Evolutionary conservation across 352 stramenopile species (phyloP), one percentile per base, ranked within the genome.

Genomic region (Globisporangium acanthophoron): DNA sequence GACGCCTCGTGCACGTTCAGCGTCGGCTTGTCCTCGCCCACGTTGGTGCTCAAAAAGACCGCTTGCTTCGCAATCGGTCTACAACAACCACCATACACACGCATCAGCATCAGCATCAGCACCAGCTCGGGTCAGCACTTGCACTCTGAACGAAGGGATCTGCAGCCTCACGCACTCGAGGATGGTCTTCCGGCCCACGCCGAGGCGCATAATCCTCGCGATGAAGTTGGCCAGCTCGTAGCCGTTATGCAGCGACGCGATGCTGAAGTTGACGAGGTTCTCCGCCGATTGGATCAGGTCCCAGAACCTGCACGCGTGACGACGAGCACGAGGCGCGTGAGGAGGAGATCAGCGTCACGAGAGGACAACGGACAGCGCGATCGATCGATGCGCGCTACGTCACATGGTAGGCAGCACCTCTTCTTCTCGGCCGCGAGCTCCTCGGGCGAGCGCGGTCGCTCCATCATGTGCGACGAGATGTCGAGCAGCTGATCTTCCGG

Each of bases 261-360:
- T 77, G 29, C 74, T 73, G 62, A 91, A 91, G 51, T 86, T 87
- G 40, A 88, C 69, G 15, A 89, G 57, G 6, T 73, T 80, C 60
- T 91, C 80, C 8, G 77, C 70, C 27, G 74, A 65, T 59, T 88
- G 66, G 35, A 91, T 73, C 27, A 91, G 58, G 57, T 85, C 82
- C 78, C 76, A 90, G 51, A 90, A 76, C 29, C 78, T 88, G 52
- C 16, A 12, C 3, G 16, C 5, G 11, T 21, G 44, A 41, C 1
- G 3, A 24, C 5, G 41, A 0, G 40, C 20, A 46, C 16, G 45
- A 58, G 46, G 13, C n/a, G 5, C 11, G 31, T 20, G n/a, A 47
- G 56, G 21, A 39, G 60, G 27, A 53, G 46, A 21, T n/a, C 16
- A 33, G 52, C 52, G 18, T 29, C 33, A 9, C 13, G 20, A 33